Evolutionary conservation across 371 early-diverging fungal genomes (phyloP), one percentile per base, ranked within the genome.

Genomic region (Catenaria anguillulae): DNA sequence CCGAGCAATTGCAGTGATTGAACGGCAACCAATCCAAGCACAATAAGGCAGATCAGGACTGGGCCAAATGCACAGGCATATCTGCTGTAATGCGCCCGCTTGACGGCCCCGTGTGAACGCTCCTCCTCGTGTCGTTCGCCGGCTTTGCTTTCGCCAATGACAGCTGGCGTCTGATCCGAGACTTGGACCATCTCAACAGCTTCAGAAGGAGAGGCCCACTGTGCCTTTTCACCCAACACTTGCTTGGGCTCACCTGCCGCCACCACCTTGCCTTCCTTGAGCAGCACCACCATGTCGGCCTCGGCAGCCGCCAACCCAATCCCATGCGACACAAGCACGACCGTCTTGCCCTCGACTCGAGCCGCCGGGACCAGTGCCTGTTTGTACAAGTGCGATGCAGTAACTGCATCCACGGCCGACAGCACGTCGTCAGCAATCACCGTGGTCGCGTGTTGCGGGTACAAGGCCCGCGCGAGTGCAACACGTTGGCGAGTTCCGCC

Each of bases 371-470:
- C 72, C 71, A 63, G 64, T 60, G 77, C 72, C 33, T 69, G 65
- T 13, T 73, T 40, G 45, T 75, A 66, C 40, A 97, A 74, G 68
- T 88, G 87, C 61, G 82, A 81, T 4, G 88, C 93, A 1, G 96
- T 95, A 50, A 93, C 92, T 0, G 86, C 81, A 61, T 89, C 89
- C 6, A 88, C 85, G 0, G 89, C 89, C 31, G 81, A 75, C n/a
- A 82, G 65, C 66, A 84, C 84, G 69, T 88, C 88, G 69, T 89
- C 92, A 68, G 92, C 69, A 0, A 67, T 24, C 3, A 67, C 52
- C 8, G 64, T 45, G 40, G 60, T 42, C 45, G 56, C 33, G 54
- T 58, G 31, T n/a, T 26, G 82, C 33, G 34, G 81, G 69, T 90
- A 90, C 15, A 93, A 80, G 1, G 91, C 84, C 34, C 90, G 71